phyloP scores from a whole-genome alignment of 148 eudicot species.

The Arbutus unedo region DNA sequence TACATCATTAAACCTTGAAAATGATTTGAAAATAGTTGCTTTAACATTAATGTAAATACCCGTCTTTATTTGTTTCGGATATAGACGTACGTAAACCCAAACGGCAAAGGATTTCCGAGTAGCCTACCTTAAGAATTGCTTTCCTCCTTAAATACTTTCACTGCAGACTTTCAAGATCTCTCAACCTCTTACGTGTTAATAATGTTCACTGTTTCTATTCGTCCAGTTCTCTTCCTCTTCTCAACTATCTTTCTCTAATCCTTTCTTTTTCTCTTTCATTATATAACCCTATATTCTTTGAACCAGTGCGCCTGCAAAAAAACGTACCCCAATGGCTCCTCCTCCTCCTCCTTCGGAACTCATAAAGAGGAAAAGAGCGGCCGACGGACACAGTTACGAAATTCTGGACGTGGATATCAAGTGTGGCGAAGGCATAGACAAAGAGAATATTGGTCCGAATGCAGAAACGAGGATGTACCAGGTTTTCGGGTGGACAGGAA shows the following conservation, averaged over 20 bases:
- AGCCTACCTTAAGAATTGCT: neutral
- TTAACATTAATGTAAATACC: neutral
- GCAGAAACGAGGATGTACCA: neutral
- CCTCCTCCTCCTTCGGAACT: too few relatives aligned
- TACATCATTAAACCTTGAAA: neutral
- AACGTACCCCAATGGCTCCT: neutral
- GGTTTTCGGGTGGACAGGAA: neutral
- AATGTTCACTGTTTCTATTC: neutral
- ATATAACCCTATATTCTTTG: neutral
- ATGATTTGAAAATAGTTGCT: neutral
- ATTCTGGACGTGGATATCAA: neutral
- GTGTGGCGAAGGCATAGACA: neutral
- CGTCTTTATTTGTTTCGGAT: neutral
- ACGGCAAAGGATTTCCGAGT: neutral
- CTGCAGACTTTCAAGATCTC: conserved; percentile 1
- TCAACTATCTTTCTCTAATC: neutral
- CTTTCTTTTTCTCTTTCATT: neutral
- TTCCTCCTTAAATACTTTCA: neutral
- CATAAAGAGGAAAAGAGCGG: neutral
- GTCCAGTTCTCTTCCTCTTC: neutral
- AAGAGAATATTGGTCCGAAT: neutral
- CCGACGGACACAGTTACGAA: neutral
- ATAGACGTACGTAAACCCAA: neutral
- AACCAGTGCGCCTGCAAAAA: neutral
- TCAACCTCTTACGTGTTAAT: neutral